Evolutionary conservation across 2,329 filamentous ascomycete genomes (phyloP), one percentile per base, ranked within the genome.

Genomic region (Fusarium sp.): DNA sequence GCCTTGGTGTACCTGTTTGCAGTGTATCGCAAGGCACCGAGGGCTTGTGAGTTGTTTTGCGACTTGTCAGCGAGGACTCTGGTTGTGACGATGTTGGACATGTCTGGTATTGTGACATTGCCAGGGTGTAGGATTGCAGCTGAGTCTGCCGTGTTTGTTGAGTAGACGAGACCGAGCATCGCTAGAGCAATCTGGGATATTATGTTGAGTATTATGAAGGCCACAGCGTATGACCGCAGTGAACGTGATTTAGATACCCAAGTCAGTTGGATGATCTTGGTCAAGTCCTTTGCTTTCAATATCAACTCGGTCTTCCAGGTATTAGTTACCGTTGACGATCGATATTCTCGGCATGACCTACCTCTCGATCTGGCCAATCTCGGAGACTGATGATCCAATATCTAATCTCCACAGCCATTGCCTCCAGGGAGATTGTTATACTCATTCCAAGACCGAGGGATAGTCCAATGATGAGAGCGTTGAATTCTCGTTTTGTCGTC

Each of bases 381-480:
- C 79, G 75, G 14, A 78, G 75, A 63, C 80, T 81, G 45, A 87
- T 72, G 33, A 86, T 81, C 77, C 83, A 85, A 84, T 85, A 86
- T n/a, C 85, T 79, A 67, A 85, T 76, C 65, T 85, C 83, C 20
- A 79, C 74, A 7, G 84, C 81, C 80, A 86, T 83, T 33, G 80
- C 80, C 63, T 85, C 85, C 28, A 87, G 78, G 12, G 81, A 80
- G 69, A 79, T 83, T 6, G 82, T 81, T 45, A 86, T 81, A 53
- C 83, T 83, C 54, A 86, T 39, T 11, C 71, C 71, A 12, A 73
- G 71, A 14, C 71, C 71, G 5, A 70, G 85, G 51, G 82, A 82
- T 10, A 86, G 77, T 0, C 80, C 84, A 1, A 84, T 84, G 26
- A 85, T 82, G n/a, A 85, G 69, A 1, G 82, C 77, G 61, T 86